phyloP scores from a whole-genome alignment of 176 grass and related monocot species.

The Carex kokanica region DNA sequence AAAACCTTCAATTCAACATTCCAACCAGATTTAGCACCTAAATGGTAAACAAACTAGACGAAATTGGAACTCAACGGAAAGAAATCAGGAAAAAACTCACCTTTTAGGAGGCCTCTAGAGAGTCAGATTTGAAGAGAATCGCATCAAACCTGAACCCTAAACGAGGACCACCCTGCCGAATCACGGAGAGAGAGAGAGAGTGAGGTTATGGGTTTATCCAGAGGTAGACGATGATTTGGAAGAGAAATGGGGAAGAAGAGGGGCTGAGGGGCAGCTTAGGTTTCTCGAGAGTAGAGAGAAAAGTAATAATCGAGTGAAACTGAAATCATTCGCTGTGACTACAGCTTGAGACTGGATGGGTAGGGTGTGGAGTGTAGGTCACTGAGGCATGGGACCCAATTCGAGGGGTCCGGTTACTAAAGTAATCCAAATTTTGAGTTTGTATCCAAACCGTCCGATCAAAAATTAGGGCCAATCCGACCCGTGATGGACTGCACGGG shows the following conservation, averaged over 20 bases:
- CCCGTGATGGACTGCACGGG: too few relatives aligned
- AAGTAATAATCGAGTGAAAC: slow-evolving; percentile 22
- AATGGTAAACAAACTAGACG: not conserved
- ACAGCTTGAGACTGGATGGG: not conserved
- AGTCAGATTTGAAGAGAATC: slow-evolving; percentile 12
- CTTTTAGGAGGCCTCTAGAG: not conserved
- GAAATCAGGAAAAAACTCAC: slow-evolving; percentile 11
- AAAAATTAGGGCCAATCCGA: too few relatives aligned
- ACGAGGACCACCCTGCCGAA: not conserved
- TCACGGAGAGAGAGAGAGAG: not conserved
- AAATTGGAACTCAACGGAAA: not conserved
- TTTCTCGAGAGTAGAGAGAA: slow-evolving; percentile 12
- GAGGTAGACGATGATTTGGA: not conserved
- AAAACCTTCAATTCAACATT: slow-evolving; percentile 31
- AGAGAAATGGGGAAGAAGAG: not conserved
- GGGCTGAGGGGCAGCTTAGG: not conserved
- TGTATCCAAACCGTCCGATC: too few relatives aligned
- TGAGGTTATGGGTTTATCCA: not conserved
- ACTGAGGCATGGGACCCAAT: not conserved
- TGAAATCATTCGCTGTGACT: not conserved
- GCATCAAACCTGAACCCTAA: not conserved
- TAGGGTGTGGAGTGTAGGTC: not conserved
- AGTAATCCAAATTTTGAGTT: too few relatives aligned
- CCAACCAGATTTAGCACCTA: not conserved
- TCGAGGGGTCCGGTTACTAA: too few relatives aligned